Evolutionary conservation across 2,329 filamentous ascomycete species (phyloP).

Genomic region (Cladosporium sp.): DNA sequence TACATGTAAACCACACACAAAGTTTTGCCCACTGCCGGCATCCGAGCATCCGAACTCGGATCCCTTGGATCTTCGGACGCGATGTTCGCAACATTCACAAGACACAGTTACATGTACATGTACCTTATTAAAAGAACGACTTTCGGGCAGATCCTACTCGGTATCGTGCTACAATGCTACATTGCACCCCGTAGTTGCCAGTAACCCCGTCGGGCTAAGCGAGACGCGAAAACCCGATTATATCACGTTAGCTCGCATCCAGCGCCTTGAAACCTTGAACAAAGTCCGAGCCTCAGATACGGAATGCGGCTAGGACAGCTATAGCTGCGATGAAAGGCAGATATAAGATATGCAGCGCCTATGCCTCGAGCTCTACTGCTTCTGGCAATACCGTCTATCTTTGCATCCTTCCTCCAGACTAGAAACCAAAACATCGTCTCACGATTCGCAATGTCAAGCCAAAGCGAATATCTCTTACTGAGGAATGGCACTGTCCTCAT

Average conservation of each 20-base stretch:
- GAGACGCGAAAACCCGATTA: background rate
- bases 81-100: background rate
- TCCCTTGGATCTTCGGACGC: background rate
- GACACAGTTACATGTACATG: too few species aligned
- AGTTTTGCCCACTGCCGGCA: background rate
- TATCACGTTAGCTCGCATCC: background rate
- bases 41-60: background rate
- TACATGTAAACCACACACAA: background rate
- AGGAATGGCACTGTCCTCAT: conserved; percentile 42
- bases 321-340: background rate
- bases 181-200: background rate
- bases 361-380: background rate
- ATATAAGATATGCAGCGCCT: background rate
- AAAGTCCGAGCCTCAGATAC: background rate
- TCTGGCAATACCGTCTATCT: background rate
- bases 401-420: background rate
- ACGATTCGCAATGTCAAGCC: background rate
- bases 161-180: background rate
- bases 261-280: background rate
- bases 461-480: conserved; percentile 31
- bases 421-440: background rate
- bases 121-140: background rate
- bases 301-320: background rate
- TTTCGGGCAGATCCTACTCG: background rate
- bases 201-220: background rate